phyloP scores from a whole-genome alignment of 1,139 yeast species.

The Tardiomyces digboiensis region DNA sequence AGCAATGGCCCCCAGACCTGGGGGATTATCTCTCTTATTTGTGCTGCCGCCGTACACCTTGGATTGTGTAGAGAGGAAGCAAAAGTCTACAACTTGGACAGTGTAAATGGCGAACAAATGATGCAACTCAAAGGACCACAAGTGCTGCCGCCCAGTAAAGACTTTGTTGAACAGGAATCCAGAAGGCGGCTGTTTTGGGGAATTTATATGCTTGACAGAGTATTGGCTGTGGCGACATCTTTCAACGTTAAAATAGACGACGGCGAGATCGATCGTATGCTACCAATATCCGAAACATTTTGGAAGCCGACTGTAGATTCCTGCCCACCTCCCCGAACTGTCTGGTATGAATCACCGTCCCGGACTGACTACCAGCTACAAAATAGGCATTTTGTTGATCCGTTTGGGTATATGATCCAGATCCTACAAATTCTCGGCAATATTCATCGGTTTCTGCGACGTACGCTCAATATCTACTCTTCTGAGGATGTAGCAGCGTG shows the following conservation, averaged over 20 bases:
- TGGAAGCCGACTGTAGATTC: conserved; percentile 7
- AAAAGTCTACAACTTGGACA: conserved; percentile 2
- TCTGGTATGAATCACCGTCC: conserved; percentile 8
- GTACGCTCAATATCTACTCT: conserved; percentile 13
- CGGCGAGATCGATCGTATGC: conserved; percentile 10
- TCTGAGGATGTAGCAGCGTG: conserved; percentile 13
- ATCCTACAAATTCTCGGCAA: conserved; percentile 10
- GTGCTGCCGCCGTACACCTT: conserved; percentile 13
- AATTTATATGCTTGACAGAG: conserved; percentile 13
- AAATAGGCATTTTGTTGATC: conserved; percentile 6
- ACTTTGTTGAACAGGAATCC: conserved; percentile 12
- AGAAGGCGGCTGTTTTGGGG: conserved; percentile 17
- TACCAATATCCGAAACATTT: conserved; percentile 11
- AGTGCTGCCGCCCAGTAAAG: conserved; percentile 8
- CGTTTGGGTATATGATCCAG: conserved; percentile 14
- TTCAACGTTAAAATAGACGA: conserved; percentile 12
- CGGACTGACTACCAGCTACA: conserved; percentile 6
- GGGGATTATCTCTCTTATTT: conserved; percentile 14
- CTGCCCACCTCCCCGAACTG: conserved; percentile 5
- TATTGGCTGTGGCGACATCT: conserved; percentile 15
- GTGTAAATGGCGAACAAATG: conserved; percentile 5
- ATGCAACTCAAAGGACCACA: conserved; percentile 9
- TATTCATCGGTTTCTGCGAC: conserved; percentile 13
- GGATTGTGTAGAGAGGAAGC: conserved; percentile 10
- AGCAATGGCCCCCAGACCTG: conserved; percentile 18